Evolutionary conservation across 495 filamentous ascomycete genomes (phyloP).

Genomic region (Eremomyces bilateralis): DNA sequence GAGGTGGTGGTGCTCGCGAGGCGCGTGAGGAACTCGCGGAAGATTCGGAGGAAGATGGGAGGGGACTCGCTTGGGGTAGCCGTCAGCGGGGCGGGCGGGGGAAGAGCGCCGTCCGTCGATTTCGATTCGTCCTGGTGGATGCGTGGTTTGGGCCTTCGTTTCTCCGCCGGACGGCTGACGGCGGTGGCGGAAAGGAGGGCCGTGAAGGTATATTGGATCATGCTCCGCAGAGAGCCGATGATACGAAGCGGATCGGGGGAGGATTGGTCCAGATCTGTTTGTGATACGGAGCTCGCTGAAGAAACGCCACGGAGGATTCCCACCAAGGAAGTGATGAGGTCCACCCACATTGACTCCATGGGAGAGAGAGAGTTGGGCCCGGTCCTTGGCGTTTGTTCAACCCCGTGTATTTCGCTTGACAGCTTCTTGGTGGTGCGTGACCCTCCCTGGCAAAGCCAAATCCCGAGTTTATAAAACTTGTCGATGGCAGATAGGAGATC

Average conservation of each 20-base stretch:
- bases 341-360: conserved; percentile 76
- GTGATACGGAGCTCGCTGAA: conserved; percentile 9
- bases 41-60: conserved; percentile 68
- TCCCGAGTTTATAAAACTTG: conserved; percentile 76
- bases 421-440: conserved; percentile 30
- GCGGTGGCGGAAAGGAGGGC: conserved; percentile 39
- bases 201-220: conserved; percentile 82
- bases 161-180: not conserved
- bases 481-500: conserved; percentile 55
- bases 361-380: conserved; percentile 28
- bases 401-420: no score
- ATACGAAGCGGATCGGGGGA: conserved; percentile 20
- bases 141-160: no score
- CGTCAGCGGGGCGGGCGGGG: conserved; percentile 14
- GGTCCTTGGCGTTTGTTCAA: conserved; percentile 5
- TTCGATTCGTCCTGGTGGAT: conserved; percentile 30
- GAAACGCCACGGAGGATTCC: conserved; percentile 41
- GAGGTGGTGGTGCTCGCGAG: conserved; percentile 51
- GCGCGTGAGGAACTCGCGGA: conserved; percentile 73
- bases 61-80: conserved; percentile 24
- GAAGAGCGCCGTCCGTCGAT: conserved; percentile 11
- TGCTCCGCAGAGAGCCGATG: conserved; percentile 39
- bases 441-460: conserved; percentile 89
- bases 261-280: conserved; percentile 1
- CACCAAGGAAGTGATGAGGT: conserved; percentile 69